Evolutionary conservation across 2,329 filamentous ascomycete genomes (phyloP), one percentile per base, ranked within the genome.

Genomic region (Verticillium albo-atrum): DNA sequence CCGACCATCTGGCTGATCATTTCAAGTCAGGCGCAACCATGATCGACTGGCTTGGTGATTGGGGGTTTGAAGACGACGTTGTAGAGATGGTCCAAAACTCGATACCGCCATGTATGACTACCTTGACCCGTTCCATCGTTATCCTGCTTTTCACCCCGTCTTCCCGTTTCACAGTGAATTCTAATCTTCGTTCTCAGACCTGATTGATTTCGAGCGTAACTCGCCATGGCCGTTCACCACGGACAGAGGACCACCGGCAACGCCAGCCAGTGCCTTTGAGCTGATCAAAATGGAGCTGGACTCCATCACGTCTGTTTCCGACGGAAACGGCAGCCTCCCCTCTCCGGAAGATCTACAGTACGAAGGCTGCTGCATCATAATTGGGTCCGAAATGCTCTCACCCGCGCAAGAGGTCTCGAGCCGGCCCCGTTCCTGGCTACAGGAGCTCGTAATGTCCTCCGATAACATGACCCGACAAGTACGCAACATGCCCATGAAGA

Each of bases 151-250:
- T 47, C 17, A 3, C 20, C n/a, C 20, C 20, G 7, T 4, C 6
- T 47, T 4, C 4, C 37, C n/a, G 3, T 47, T 47, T 3, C 2
- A n/a, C 9, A 7, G 37, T 47, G 14, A 3, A 32, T 32, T 1
- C 5, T 32, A 32, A 32, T 12, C 1, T 2, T 32, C 14, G 9
- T 23, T 47, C 37, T 23, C 70, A 87, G 83, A 87, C 75, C 77
- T 88, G 58, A 87, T 88, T 75, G 82, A 88, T 69, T 76, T 85
- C 71, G 84, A 88, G 68, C 78, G 84, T 68, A 82, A 81, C 42
- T 81, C 79, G 15, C 81, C 83, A 10, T 70, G 82, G 52, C 84
- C 84, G 26, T 86, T 76, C 67, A 73, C 75, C 66, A 81, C 82
- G 37, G 77, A 75, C 61, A 71, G 73, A 7, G 72, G 73, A 27